These are phyloP conservation scores for Penicillium rolfsii DNA, from an alignment of 2,329 filamentous ascomycete species.

Conservation along the genomic window DNA sequence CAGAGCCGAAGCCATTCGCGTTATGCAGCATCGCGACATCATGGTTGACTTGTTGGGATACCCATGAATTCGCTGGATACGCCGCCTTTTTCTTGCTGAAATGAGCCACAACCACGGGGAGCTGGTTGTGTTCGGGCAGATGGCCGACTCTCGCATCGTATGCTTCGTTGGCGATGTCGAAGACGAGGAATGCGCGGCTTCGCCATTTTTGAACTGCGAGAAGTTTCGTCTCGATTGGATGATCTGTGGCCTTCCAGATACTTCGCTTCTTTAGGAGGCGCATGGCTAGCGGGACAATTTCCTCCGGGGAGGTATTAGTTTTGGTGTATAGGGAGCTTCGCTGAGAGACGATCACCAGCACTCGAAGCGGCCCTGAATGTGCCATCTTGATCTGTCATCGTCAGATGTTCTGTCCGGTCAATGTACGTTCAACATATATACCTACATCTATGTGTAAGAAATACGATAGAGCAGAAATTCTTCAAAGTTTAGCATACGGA, in stretches of 20 bases:
- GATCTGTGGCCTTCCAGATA: conserved; percentile 7
- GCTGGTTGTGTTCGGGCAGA: conserved; percentile 32
- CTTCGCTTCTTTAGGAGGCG: conserved; percentile 23
- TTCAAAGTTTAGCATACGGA: not conserved
- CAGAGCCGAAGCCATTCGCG: conserved; percentile 27
- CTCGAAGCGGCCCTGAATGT: conserved; percentile 24
- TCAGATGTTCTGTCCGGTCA: conserved; percentile 1
- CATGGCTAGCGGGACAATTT: conserved; percentile 26
- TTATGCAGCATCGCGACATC: conserved; percentile 33
- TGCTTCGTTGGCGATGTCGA: conserved; percentile 29
- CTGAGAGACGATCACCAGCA: conserved; percentile 31
- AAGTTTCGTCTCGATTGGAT: conserved; percentile 17
- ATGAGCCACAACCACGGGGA: conserved; percentile 30
- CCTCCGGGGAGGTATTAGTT: conserved; percentile 24
- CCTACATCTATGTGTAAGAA: not conserved
- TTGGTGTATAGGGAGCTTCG: conserved; percentile 24
- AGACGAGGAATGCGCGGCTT: conserved; percentile 32
- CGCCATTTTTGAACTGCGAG: conserved; percentile 30
- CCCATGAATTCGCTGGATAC: conserved; percentile 27
- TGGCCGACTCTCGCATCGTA: conserved; percentile 30
- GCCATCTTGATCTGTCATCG: conserved; percentile 10
- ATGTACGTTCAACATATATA: too few relatives aligned
- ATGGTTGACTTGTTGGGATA: conserved; percentile 30
- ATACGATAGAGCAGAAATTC: not conserved
- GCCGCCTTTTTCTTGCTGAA: conserved; percentile 30